Evolutionary conservation across 176 grass and related monocot genomes (phyloP).

Genomic region (Secale cereale): DNA sequence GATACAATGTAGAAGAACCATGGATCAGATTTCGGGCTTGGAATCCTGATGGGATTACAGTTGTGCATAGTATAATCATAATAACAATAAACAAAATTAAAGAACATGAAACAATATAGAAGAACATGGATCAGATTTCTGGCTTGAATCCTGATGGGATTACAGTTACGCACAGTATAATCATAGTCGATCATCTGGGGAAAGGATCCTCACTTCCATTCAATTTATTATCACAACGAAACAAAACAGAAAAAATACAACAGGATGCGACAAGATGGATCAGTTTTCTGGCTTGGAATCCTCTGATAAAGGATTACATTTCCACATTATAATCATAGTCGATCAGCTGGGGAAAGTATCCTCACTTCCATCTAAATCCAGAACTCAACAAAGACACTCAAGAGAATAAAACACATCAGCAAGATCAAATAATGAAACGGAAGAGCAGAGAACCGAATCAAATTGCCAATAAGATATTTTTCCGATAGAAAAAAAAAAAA

Average conservation of each 20-base stretch:
- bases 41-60: constrained; percentile 26
- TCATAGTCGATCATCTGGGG: constrained; percentile 67
- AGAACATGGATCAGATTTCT: constrained; percentile 47
- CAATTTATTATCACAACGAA: not conserved
- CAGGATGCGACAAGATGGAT: not conserved
- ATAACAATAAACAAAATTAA: not conserved
- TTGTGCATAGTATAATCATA: constrained; percentile 48
- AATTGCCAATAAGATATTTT: not conserved
- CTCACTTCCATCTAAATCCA: constrained; percentile 24
- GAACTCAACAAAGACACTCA: not conserved
- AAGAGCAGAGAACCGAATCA: not conserved
- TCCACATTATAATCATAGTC: constrained; percentile 39
- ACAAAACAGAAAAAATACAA: not conserved
- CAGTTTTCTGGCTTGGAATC: constrained; percentile 58
- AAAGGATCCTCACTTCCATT: constrained; percentile 58
- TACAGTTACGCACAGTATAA: constrained; percentile 35
- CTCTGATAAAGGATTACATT: constrained; percentile 20
- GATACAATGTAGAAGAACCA: not conserved
- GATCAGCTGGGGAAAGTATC: constrained; percentile 74
- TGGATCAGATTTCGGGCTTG: constrained; percentile 69
- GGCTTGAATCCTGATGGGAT: constrained; percentile 48
- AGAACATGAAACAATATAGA: not conserved
- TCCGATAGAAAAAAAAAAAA: not conserved
- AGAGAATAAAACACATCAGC: not conserved
- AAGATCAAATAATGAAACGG: not conserved